Evolutionary conservation across 2,329 filamentous ascomycete species (phyloP).

Genomic region (Stachybotrys chlorohalonatus): DNA sequence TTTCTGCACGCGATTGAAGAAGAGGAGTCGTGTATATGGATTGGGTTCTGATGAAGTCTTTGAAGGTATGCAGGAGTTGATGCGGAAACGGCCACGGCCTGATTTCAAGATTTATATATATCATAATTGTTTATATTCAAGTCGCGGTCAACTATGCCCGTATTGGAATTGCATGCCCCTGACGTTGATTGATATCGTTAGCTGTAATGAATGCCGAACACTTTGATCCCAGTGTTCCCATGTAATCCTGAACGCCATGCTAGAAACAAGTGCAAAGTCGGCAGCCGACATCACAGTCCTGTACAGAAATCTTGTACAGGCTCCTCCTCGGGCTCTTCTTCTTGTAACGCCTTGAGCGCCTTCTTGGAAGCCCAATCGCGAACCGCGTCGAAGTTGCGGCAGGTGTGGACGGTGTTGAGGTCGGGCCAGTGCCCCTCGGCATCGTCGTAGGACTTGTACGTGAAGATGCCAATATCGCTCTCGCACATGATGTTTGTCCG

Average conservation of each 20-base stretch:
- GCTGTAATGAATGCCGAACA: not conserved
- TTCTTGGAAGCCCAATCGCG: constrained; percentile 43
- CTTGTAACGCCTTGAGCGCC: constrained; percentile 12
- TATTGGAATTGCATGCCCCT: too few relatives aligned
- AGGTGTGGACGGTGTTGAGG: constrained; percentile 43
- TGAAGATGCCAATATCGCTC: constrained; percentile 44
- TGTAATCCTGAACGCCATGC: not conserved
- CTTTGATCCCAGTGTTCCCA: not conserved
- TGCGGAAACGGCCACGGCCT: not conserved
- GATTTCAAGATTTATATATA: not conserved
- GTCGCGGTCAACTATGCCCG: not conserved
- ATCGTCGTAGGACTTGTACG: constrained; percentile 39
- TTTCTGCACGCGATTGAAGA: not conserved
- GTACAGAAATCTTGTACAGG: too few relatives aligned
- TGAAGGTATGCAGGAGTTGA: not conserved
- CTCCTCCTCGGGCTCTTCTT: not conserved
- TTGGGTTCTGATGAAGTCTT: not conserved
- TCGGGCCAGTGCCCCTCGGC: constrained; percentile 43
- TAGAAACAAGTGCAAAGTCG: not conserved
- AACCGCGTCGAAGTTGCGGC: constrained; percentile 43
- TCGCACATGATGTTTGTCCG: constrained; percentile 46
- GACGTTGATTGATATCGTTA: not conserved
- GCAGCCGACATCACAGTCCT: too few relatives aligned
- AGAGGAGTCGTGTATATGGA: not conserved
- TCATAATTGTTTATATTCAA: not conserved